These are phyloP conservation scores for Endothia cerciana DNA, from an alignment of 2,329 filamentous ascomycete species.

Conservation along the genomic window DNA sequence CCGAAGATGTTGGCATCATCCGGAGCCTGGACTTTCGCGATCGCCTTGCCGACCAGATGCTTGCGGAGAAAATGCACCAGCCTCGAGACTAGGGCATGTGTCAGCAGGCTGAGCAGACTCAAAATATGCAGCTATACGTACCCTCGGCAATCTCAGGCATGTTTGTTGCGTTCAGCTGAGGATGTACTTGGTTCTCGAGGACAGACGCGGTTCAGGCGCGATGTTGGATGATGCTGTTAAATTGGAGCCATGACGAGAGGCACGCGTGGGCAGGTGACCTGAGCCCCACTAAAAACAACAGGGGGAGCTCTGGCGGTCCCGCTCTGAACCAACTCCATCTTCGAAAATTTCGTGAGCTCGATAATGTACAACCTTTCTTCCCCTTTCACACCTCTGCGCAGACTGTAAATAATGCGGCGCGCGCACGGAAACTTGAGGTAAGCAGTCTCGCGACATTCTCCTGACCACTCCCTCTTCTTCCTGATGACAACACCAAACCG, in stretches of 20 bases:
- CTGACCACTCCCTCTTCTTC: slow-evolving; percentile 40
- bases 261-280: slow-evolving; percentile 19
- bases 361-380: slow-evolving; percentile 5
- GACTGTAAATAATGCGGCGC: slow-evolving; percentile 26
- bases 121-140: slow-evolving; percentile 33
- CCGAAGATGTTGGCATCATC: slow-evolving; percentile 88
- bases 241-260: background rate
- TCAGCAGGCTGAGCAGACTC: slow-evolving; percentile 18
- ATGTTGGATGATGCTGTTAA: slow-evolving; percentile 16
- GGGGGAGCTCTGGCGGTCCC: slow-evolving; percentile 15
- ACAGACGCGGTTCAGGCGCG: slow-evolving; percentile 22
- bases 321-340: slow-evolving; percentile 13
- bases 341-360: slow-evolving; percentile 17
- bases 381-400: slow-evolving; percentile 26
- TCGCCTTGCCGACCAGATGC: slow-evolving; percentile 81
- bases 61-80: slow-evolving; percentile 84
- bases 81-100: slow-evolving; percentile 67
- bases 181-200: background rate
- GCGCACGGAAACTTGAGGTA: slow-evolving; percentile 23
- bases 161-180: background rate
- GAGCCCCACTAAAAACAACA: slow-evolving; percentile 2
- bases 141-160: slow-evolving; percentile 70
- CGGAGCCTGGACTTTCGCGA: slow-evolving; percentile 69
- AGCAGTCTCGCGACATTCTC: slow-evolving; percentile 16
- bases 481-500: slow-evolving; percentile 85